A percentile compares a stretch with the other conserved stretches of the same genome.
These are phyloP conservation scores for Thalia dealbata DNA, from an alignment of 176 grass and related monocot genomes.

Conservation along the genomic window DNA sequence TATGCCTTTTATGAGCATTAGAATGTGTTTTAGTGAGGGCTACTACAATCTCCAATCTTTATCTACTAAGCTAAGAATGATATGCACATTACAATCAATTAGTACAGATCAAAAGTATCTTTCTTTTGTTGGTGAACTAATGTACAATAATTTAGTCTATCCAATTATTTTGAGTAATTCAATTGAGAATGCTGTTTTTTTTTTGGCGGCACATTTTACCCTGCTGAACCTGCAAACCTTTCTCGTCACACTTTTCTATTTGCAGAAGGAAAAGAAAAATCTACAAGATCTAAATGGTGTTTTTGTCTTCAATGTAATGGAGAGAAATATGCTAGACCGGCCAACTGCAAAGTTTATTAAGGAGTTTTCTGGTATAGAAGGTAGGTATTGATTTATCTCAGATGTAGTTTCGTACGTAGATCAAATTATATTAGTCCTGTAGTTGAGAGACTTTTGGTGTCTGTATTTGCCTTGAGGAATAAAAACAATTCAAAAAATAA, in stretches of 20 bases:
- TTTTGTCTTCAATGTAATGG: constrained; percentile 75
- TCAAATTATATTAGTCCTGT: not conserved
- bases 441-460: not conserved
- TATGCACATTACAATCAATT: not conserved
- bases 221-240: not conserved
- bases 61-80: not conserved
- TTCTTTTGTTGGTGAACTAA: not conserved
- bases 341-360: constrained; percentile 85
- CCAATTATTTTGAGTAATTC: not conserved
- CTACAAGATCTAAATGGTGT: constrained; percentile 74
- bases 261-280: constrained; percentile 95
- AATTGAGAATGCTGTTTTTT: too few species aligned
- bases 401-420: not conserved
- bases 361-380: constrained; percentile 68
- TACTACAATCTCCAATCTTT: not conserved
- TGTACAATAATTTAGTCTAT: not conserved
- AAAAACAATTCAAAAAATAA: not conserved
- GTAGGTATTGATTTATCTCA: constrained; percentile 21
- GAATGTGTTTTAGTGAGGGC: not conserved
- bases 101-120: not conserved
- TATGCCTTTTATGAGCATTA: not conserved
- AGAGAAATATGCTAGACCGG: constrained; percentile 66
- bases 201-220: constrained; percentile 15
- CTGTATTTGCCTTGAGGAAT: not conserved
- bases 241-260: constrained; percentile 14